Evolutionary conservation across 345 rosid species (phyloP).

Genomic region (Orychophragmus violaceus): DNA sequence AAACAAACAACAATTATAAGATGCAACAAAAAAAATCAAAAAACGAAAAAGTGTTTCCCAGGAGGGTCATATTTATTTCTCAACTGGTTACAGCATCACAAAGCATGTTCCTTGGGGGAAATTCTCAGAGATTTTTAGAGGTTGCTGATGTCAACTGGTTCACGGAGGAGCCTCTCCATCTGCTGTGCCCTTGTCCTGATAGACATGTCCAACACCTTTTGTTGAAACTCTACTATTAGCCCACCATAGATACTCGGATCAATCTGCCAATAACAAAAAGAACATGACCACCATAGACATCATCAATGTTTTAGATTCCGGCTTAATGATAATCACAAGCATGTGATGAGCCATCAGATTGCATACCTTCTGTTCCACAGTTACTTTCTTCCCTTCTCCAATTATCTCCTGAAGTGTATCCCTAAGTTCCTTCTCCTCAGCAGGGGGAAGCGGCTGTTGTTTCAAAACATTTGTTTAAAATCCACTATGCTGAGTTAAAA

Average conservation of each 20-base stretch:
- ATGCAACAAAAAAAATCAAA: not conserved
- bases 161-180: constrained; percentile 92
- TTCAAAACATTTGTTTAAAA: not conserved
- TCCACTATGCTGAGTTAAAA: not conserved
- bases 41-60: constrained; percentile 16
- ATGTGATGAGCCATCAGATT: not conserved
- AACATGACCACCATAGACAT: not conserved
- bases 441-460: constrained; percentile 69
- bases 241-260: constrained; percentile 94
- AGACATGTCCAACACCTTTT: constrained; percentile 96
- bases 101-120: not conserved
- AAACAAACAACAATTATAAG: constrained; percentile 14
- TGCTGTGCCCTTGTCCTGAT: constrained; percentile 78
- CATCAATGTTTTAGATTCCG: not conserved
- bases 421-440: constrained; percentile 84
- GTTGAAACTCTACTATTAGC: constrained; percentile 67
- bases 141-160: constrained; percentile 44
- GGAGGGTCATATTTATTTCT: constrained; percentile 25
- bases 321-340: not conserved
- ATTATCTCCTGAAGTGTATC: constrained; percentile 69
- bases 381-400: constrained; percentile 73
- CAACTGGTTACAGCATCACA: constrained; percentile 19
- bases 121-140: constrained; percentile 27
- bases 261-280: constrained; percentile 46
- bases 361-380: constrained; percentile 75